Evolutionary conservation across 2,329 filamentous ascomycete species (phyloP), one percentile per base, ranked within the genome.

Genomic region (Microcyclospora pomicola): DNA sequence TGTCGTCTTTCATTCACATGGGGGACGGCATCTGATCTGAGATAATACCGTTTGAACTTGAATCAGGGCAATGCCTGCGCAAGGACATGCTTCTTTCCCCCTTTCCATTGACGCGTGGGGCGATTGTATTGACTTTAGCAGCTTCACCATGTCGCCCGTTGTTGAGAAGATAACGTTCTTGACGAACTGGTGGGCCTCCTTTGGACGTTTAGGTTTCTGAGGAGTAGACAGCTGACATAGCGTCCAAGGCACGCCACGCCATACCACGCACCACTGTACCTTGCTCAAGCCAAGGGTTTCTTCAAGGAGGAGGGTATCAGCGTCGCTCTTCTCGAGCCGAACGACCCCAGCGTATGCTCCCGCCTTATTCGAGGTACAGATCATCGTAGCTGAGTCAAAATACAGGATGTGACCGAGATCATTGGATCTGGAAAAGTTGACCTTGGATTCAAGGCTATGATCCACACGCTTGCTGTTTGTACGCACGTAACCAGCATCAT

Each of bases 21-120:
- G 27, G 16, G 32, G 38, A 29, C 31, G 38, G 34, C 37, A 42
- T 38, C 32, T 48, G 67, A 66, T 78, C 76, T 81, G 76, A 81
- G 77, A 82, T 72, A 64, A 80, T 78, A 82, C 77, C 77, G 77
- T 71, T 65, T 66, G 71, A 82, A 79, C 83, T 83, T 24, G 19
- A 79, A 82, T 81, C 77, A 81, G 77, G 75, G 77, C 79, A 82
- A 82, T 82, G 71, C 77, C 77, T 82, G 80, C 80, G 80, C 78
- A 83, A 83, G 80, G 75, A 83, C 74, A 78, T 83, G 80, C 80
- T 80, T 79, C 73, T 75, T 75, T 69, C 64, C 59, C 58, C 59
- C 55, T 54, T 54, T 54, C 42, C 44, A 45, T 41, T 37, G 38
- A 33, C 41, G 38, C 39, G 49, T 41, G 47, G 50, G 50, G 55